phyloP scores from a whole-genome alignment of 73 alveolate species.

The Urostyla sp. region DNA sequence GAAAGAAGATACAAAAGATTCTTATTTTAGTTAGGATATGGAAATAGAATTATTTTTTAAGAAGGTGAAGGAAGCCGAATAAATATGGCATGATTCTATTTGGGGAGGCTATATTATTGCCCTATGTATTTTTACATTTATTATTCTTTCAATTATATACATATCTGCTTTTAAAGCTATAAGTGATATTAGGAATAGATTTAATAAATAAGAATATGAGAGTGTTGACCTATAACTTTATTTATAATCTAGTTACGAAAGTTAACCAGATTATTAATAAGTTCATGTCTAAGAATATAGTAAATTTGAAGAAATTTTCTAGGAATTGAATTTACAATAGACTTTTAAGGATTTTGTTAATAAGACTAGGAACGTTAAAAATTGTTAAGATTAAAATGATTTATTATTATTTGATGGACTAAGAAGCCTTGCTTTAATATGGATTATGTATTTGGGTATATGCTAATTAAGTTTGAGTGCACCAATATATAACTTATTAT shows the following conservation, averaged over 20 bases:
- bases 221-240: neutral
- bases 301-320: neutral
- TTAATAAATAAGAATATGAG: no score
- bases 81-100: constrained; percentile 8
- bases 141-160: no score
- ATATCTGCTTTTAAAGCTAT: no score
- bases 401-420: constrained; percentile 9
- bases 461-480: constrained; percentile 28
- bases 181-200: no score
- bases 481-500: constrained; percentile 31
- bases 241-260: neutral
- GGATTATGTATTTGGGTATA: constrained; percentile 22
- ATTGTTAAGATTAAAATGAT: constrained; percentile 2
- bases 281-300: neutral
- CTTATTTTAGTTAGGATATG: constrained; percentile 2
- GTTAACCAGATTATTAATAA: neutral
- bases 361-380: neutral
- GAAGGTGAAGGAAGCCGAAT: constrained; percentile 10
- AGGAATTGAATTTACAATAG: neutral
- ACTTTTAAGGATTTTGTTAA: neutral
- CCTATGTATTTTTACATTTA: no score
- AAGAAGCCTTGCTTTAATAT: constrained; percentile 5
- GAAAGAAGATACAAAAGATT: neutral
- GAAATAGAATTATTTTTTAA: neutral
- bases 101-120: neutral